Conservation (phyloP, 1,284 basidiomycete species). For the Sanguinoderma infundibulare region DNA sequence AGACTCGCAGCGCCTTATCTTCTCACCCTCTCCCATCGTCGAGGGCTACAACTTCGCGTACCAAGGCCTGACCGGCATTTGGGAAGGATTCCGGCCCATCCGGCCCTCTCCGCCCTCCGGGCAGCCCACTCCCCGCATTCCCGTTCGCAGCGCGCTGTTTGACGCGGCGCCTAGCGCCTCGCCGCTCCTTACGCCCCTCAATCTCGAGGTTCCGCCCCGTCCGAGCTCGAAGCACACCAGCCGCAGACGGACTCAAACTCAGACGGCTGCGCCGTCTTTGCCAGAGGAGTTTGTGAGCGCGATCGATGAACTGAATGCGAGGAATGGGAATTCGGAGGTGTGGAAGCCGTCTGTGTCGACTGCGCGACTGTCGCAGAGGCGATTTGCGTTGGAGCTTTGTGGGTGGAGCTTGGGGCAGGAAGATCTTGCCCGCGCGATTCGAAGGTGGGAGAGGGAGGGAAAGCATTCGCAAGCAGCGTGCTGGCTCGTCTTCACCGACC, state of each 20-base stretch:
- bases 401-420: slow-evolving; percentile 74
- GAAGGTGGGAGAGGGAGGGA: slow-evolving; percentile 77
- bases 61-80: slow-evolving; percentile 81
- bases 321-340: slow-evolving; percentile 20
- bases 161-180: slow-evolving; percentile 28
- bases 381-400: slow-evolving; percentile 69
- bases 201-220: slow-evolving; percentile 22
- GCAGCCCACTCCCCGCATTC: slow-evolving; percentile 33
- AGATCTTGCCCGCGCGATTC: slow-evolving; percentile 56
- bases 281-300: slow-evolving; percentile 34
- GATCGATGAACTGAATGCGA: slow-evolving; percentile 28
- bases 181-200: slow-evolving; percentile 22
- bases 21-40: slow-evolving; percentile 54
- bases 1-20: slow-evolving; percentile 67
- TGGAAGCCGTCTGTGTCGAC: slow-evolving; percentile 63
- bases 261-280: slow-evolving; percentile 15
- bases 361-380: slow-evolving; percentile 62
- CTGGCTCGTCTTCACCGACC: slow-evolving; percentile 86
- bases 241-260: slow-evolving; percentile 25
- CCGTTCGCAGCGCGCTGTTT: slow-evolving; percentile 29
- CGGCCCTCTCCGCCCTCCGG: slow-evolving; percentile 26
- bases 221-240: slow-evolving; percentile 28
- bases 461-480: slow-evolving; percentile 83
- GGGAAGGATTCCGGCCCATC: slow-evolving; percentile 69
- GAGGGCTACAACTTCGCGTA: slow-evolving; percentile 84